phyloP scores from a whole-genome alignment of 805 yeast genomes.

The Candida boleticola region DNA sequence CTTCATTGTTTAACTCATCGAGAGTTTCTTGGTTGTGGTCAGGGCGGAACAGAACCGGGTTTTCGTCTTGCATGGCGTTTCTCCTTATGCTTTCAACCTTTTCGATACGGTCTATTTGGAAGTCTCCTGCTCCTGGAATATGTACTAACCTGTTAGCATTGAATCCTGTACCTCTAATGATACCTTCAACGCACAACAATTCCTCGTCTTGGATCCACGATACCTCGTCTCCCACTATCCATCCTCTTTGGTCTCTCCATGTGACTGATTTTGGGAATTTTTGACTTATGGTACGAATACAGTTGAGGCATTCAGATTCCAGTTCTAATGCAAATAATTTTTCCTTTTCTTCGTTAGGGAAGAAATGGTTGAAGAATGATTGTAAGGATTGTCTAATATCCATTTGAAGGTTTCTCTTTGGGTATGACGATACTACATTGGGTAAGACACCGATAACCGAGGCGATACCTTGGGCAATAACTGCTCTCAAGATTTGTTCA shows the following conservation, averaged over 20 bases:
- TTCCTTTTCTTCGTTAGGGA: conserved; percentile 58
- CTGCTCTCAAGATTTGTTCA: conserved; percentile 84
- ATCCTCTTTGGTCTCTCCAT: conserved; percentile 95
- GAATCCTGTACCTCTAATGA: conserved; percentile 84
- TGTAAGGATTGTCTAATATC: conserved; percentile 50
- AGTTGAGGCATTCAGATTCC: conserved; percentile 66
- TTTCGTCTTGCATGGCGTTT: conserved; percentile 14
- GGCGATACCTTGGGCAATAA: conserved; percentile 90
- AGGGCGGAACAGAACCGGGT: conserved; percentile 22
- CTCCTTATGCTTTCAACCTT: conserved; percentile 28
- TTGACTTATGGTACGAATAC: conserved; percentile 76
- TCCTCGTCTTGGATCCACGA: conserved; percentile 32
- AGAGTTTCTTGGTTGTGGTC: conserved; percentile 52
- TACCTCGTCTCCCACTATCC: conserved; percentile 71
- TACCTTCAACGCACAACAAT: conserved; percentile 68
- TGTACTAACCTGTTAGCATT: conserved; percentile 76
- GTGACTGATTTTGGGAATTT: conserved; percentile 78
- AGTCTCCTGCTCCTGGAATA: conserved; percentile 89
- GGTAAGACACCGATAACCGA: conserved; percentile 77
- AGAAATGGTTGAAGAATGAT: conserved; percentile 42
- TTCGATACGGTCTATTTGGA: conserved; percentile 68
- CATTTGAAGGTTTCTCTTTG: conserved; percentile 72
- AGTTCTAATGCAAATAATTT: conserved; percentile 70
- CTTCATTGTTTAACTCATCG: conserved; percentile 50
- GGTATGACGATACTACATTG: conserved; percentile 63